These are phyloP conservation scores for Candida anutae DNA, from an alignment of 1,139 yeast species.

Conservation along the genomic window DNA sequence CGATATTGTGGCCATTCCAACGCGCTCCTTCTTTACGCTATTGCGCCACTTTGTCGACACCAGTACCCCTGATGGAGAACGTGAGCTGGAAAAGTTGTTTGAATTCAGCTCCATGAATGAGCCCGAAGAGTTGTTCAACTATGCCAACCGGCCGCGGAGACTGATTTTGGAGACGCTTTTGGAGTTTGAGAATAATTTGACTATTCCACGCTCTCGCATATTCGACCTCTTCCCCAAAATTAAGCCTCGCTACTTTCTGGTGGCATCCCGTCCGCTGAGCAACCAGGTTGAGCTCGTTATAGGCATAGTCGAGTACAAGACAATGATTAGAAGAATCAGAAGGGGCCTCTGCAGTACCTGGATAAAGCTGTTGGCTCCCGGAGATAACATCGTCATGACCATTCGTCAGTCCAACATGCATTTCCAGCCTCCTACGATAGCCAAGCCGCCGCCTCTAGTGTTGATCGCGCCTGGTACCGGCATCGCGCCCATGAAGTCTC, in stretches of 20 bases:
- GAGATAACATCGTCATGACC: constrained; percentile 48
- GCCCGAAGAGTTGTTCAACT: constrained; percentile 74
- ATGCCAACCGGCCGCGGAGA: constrained; percentile 86
- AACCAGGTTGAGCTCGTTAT: constrained; percentile 53
- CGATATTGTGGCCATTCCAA: constrained; percentile 77
- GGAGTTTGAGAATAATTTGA: constrained; percentile 66
- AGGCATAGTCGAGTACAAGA: constrained; percentile 82
- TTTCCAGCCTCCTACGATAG: constrained; percentile 13
- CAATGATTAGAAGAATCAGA: constrained; percentile 69
- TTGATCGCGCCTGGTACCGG: constrained; percentile 92
- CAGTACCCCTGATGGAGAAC: constrained; percentile 30
- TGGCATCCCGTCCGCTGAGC: constrained; percentile 53
- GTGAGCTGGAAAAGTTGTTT: constrained; percentile 66
- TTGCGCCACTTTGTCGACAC: constrained; percentile 69
- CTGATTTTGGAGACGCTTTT: constrained; percentile 75
- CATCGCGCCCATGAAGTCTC: constrained; percentile 76
- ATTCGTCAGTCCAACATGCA: constrained; percentile 42
- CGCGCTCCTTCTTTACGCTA: constrained; percentile 67
- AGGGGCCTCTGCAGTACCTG: constrained; percentile 81
- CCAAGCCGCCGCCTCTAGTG: constrained; percentile 43
- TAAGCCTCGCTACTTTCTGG: constrained; percentile 76
- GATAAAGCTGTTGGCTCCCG: constrained; percentile 43
- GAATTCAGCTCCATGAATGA: constrained; percentile 74
- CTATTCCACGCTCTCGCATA: constrained; percentile 65
- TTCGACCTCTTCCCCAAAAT: constrained; percentile 73